Conservation (phyloP, 805 yeast species). For the Wickerhamomyces chambardii region DNA sequence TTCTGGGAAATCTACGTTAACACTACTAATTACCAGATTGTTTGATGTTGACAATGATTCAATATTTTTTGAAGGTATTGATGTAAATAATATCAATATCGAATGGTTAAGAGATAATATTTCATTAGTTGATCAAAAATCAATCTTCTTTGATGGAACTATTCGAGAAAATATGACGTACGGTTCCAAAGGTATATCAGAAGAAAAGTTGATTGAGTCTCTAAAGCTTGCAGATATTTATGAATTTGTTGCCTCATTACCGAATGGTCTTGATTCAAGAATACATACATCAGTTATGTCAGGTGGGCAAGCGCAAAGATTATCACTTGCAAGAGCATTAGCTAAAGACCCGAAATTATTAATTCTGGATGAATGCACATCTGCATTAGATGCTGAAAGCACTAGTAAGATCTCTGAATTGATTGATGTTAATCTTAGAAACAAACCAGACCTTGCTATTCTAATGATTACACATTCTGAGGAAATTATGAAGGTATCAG, state of each 20-base stretch:
- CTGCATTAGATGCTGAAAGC: conserved; percentile 71
- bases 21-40: conserved; percentile 46
- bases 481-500: conserved; percentile 54
- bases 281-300: conserved; percentile 53
- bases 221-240: conserved; percentile 40
- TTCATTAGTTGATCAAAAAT: conserved; percentile 69
- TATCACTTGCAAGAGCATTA: conserved; percentile 79
- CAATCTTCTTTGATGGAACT: conserved; percentile 65
- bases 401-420: conserved; percentile 39
- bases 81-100: conserved; percentile 36
- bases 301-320: conserved; percentile 86
- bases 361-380: conserved; percentile 81
- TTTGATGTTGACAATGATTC: conserved; percentile 30
- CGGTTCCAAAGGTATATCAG: conserved; percentile 32
- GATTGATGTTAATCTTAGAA: conserved; percentile 26
- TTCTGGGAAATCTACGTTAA: conserved; percentile 80
- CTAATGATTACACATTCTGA: conserved; percentile 69
- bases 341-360: conserved; percentile 52
- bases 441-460: conserved; percentile 31
- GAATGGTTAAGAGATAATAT: conserved; percentile 41
- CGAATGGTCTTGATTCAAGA: conserved; percentile 49
- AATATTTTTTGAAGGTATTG: conserved; percentile 35
- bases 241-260: conserved; percentile 44
- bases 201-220: conserved; percentile 26
- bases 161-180: conserved; percentile 64